Base-by-base conservation (phyloP, 2,329 filamentous ascomycete species). In the Colletotrichum siamense region DNA sequence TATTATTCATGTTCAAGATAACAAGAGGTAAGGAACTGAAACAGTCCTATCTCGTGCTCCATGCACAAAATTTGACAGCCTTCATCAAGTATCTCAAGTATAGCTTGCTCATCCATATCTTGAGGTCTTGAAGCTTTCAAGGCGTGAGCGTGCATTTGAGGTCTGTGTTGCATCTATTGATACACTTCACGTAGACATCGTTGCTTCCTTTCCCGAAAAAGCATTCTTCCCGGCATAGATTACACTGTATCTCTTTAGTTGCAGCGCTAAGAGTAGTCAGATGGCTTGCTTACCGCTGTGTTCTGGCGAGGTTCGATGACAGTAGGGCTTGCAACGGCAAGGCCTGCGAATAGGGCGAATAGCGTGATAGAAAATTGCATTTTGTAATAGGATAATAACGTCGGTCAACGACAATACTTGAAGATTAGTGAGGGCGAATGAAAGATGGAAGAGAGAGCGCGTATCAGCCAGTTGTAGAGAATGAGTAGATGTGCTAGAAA, bases 311-410 rank as follows among this genome's bases (percentile, higher is more conserved):
- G 16, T 30, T 70, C 68, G 3, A 67, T 18, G 9, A 0, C 32
- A 8, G n/a, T 9, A 8, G 67, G 67, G 34, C 24, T 10, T 26
- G 68, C 68, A 3, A 16, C 13, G 18, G 28, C 68, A 0, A 70
- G 8, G 36, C 57, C 34, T 22, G 57, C 68, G 39, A 70, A 70
- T 1, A 70, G 68, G 12, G 57, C 55, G 9, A 70, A 24, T 2
- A 70, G 13, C 10, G 52, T n/a, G 24, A 22, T 52, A 13, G 68
- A 36, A 18, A 70, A 28, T n/a, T 70, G 68, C 68, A 70, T 70
- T 24, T 6, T 63, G 68, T 30, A 30, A 22, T 13, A 6, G 8
- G 18, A 13, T 34, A 30, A n/a, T 24, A 62, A 8, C 28, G 28
- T 62, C 28, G 28, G 26, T 32, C 28, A 62, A 62, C 26, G 59